Evolutionary conservation across 169 alveolate species (phyloP).

Genomic region (Plasmodium ovale): DNA sequence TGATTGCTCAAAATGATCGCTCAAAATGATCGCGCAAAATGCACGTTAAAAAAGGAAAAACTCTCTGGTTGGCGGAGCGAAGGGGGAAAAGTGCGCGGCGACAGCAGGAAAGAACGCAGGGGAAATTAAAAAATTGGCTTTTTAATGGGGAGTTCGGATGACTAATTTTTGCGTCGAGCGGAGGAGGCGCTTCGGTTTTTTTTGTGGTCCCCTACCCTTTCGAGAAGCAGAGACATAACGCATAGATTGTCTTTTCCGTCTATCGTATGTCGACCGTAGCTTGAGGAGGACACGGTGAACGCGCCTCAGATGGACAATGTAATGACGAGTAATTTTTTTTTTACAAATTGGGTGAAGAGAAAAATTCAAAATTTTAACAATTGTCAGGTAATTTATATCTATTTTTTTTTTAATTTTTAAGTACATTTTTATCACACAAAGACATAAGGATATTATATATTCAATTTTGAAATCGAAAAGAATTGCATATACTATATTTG

Average conservation of each 20-base stretch:
- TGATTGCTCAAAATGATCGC: too few relatives aligned
- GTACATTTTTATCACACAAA: slow-evolving; percentile 19
- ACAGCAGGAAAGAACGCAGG: too few relatives aligned
- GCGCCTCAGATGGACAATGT: not conserved
- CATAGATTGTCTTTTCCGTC: not conserved
- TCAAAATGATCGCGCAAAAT: too few relatives aligned
- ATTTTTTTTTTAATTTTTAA: slow-evolving; percentile 23
- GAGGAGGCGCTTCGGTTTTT: too few relatives aligned
- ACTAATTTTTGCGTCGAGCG: too few relatives aligned
- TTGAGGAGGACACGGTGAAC: slow-evolving; percentile 12
- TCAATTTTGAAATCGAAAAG: slow-evolving; percentile 28
- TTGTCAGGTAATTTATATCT: slow-evolving; percentile 12
- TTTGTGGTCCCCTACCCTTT: not conserved
- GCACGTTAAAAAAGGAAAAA: too few relatives aligned
- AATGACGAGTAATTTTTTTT: slow-evolving; percentile 34
- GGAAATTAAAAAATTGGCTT: too few relatives aligned
- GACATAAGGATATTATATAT: slow-evolving; percentile 13
- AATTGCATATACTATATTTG: not conserved
- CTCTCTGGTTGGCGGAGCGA: too few relatives aligned
- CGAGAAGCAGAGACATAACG: too few relatives aligned
- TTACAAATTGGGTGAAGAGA: slow-evolving; percentile 19
- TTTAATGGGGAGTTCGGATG: too few relatives aligned
- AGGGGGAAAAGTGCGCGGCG: too few relatives aligned
- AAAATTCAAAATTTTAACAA: slow-evolving; percentile 44
- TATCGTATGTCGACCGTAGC: not conserved